Evolutionary conservation across 2,329 filamentous ascomycete genomes (phyloP).

Genomic region (Venturia pyrina): DNA sequence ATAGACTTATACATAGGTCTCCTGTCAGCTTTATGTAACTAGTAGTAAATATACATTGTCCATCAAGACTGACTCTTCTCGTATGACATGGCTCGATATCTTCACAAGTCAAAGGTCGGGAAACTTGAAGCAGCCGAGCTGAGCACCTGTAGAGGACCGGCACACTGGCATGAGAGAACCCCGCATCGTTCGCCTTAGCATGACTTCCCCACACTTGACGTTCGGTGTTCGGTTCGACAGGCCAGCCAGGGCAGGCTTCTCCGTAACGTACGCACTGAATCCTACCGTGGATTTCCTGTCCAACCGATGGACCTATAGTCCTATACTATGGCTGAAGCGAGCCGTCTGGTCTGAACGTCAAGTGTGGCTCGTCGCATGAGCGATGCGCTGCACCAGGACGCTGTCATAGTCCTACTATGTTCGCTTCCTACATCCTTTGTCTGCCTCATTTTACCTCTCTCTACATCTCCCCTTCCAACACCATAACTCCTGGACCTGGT

Average conservation of each 20-base stretch:
- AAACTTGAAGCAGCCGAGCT: background rate
- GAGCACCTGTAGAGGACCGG: no score
- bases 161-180: no score
- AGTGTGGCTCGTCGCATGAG: background rate
- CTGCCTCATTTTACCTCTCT: background rate
- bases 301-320: background rate
- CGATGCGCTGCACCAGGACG: background rate
- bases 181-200: background rate
- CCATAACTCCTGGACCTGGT: background rate
- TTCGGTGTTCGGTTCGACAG: constrained; percentile 5
- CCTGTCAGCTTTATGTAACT: background rate
- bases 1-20: background rate
- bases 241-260: background rate
- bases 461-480: background rate
- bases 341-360: background rate
- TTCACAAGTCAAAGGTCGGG: background rate
- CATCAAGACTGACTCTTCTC: background rate
- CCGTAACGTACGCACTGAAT: background rate
- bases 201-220: background rate
- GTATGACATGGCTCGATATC: background rate
- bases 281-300: background rate
- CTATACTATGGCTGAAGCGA: background rate
- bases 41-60: background rate
- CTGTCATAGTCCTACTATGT: background rate
- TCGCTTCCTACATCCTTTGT: background rate